Evolutionary conservation across 2,329 filamentous ascomycete species (phyloP), one percentile per base, ranked within the genome.

Genomic region (Ceratocystis cubensis): DNA sequence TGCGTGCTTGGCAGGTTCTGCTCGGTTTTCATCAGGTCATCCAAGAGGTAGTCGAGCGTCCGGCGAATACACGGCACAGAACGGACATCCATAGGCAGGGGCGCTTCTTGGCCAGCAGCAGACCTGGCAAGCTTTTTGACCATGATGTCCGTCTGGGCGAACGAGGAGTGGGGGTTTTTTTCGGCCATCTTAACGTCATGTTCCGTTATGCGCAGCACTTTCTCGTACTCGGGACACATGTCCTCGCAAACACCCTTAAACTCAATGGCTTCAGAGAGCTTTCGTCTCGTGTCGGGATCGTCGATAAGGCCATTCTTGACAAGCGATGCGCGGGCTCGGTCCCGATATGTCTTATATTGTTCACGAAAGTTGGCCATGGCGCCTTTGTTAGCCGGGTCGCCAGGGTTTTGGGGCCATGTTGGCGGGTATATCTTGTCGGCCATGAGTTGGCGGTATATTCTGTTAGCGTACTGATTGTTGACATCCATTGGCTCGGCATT

Each of bases 211-310:
- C 85, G 79, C 63, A 79, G 82, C 44, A 86, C 80, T 72, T 82
- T 82, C 72, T 88, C 85, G 73, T 82, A 87, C 69, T 86, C 82
- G 4, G 85, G 85, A 69, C 85, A 88, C 85, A 87, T 88, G 30
- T 86, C 82, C 70, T 87, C 83, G 71, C 84, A 87, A 59, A 85
- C 86, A 15, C 85, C 85, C 72, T 84, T 84, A 72, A 88, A 88
- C 53, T 82, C 80, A 61, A 88, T 83, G 5, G 85, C 85, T 71
- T 88, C 81, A 67, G 82, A 79, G 6, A 88, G 77, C 20, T 79
- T 80, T 71, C 85, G 84, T 66, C 81, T 81, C 70, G 84, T 82
- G 41, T 85, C 81, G 2, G 85, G 85, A 69, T 88, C 83, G 73
- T 88, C 85, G 66, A 88, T 83, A 6, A 86, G 75, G 10, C 81